Evolutionary conservation across 1,284 basidiomycete species (phyloP).

Genomic region (Trichosporon sp.): DNA sequence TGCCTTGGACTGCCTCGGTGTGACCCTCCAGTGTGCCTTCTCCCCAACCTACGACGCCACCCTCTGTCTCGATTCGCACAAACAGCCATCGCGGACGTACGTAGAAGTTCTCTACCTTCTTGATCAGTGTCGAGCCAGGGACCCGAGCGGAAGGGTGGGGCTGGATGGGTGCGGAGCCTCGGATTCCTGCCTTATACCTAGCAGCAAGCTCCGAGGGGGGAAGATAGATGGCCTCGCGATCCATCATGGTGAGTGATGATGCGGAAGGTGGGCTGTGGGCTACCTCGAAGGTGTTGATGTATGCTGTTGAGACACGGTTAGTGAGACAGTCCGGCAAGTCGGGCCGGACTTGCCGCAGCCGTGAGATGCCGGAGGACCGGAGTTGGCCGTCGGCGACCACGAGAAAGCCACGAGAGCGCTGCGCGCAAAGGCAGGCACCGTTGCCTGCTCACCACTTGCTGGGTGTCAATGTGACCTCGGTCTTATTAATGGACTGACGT

Average conservation of each 20-base stretch:
- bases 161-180: slow-evolving; percentile 33
- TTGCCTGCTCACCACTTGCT: neutral
- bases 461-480: neutral
- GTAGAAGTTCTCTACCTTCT: slow-evolving; percentile 63
- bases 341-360: slow-evolving; percentile 9
- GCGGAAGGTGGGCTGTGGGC: neutral
- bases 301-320: neutral
- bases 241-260: neutral
- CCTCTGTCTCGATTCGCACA: slow-evolving; percentile 69
- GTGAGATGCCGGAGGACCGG: neutral
- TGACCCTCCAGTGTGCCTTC: slow-evolving; percentile 59
- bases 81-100: slow-evolving; percentile 76
- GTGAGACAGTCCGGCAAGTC: slow-evolving; percentile 1
- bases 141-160: slow-evolving; percentile 39
- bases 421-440: neutral
- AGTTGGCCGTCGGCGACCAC: neutral
- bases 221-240: slow-evolving; percentile 45
- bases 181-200: slow-evolving; percentile 49
- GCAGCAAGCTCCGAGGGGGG: slow-evolving; percentile 47
- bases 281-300: too few relatives aligned
- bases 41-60: slow-evolving; percentile 69
- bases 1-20: slow-evolving; percentile 75
- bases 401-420: neutral
- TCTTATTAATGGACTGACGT: neutral
- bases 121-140: slow-evolving; percentile 42